phyloP scores from a whole-genome alignment of 495 filamentous ascomycete species.

The Penicillium atrosanguineum region DNA sequence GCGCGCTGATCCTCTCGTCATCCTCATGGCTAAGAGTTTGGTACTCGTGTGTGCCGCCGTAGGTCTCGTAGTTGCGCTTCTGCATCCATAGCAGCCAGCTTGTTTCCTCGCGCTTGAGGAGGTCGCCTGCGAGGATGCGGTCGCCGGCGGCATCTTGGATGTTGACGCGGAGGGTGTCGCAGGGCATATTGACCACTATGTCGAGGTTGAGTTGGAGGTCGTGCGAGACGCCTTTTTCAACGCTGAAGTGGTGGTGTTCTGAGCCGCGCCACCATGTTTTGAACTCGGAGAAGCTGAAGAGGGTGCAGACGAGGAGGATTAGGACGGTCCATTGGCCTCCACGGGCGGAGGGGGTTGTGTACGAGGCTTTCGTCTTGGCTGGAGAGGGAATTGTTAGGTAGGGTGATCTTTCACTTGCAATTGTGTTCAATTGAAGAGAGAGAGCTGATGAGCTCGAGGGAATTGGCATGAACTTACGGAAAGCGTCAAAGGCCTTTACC shows the following conservation, averaged over 20 bases:
- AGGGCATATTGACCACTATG: conserved; percentile 87
- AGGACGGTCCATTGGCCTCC: conserved; percentile 93
- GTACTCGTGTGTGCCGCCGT: conserved; percentile 51
- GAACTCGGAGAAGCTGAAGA: conserved; percentile 76
- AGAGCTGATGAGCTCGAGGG: background rate
- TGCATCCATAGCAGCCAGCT: conserved; percentile 81
- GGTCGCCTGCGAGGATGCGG: conserved; percentile 76
- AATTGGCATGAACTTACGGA: conserved; percentile 64
- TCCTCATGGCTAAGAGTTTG: conserved; percentile 49
- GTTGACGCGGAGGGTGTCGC: conserved; percentile 86
- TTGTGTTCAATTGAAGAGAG: background rate
- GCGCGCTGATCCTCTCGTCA: conserved; percentile 35
- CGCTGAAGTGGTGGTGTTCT: conserved; percentile 84
- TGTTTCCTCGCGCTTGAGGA: conserved; percentile 73
- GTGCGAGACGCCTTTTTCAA: conserved; percentile 90
- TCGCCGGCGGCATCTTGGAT: conserved; percentile 95
- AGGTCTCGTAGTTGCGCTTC: conserved; percentile 65
- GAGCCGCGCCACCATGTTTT: conserved; percentile 76
- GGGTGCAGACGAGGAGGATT: conserved; percentile 65
- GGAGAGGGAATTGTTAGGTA: conserved; percentile 7
- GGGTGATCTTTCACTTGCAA: background rate
- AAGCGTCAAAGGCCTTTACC: conserved; percentile 91
- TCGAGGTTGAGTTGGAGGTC: conserved; percentile 93
- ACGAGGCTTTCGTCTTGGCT: conserved; percentile 97
- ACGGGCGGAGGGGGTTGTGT: conserved; percentile 72